Base-by-base conservation (phyloP, 2,329 filamentous ascomycete species). In the Cylindrodendrum hubeiense region DNA sequence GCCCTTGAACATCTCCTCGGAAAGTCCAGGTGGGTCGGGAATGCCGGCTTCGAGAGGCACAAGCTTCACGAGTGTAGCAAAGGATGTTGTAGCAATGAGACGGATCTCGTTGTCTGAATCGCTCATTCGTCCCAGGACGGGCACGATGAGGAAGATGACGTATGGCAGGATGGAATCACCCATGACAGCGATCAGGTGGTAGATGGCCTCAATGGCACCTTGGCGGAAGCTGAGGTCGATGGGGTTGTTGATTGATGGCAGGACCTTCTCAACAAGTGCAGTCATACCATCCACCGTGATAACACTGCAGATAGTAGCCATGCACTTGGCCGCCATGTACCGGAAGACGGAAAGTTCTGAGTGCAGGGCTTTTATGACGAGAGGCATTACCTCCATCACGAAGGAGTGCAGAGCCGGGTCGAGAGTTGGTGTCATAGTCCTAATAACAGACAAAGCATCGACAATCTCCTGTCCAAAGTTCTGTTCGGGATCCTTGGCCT, bases 101-200 rank as follows among this genome's bases (percentile, higher is more conserved):
- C 96, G 91, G 58, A 99, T 93, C 76, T 98, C 96, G 69, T 97
- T 95, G 77, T 99, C 95, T 0, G 95, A 97, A 78, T 99, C 96
- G 77, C 96, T 98, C 96, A 99, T 99, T 47, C 96, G 91, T 58
- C 96, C 96, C 54, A 99, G 87, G 4, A 99, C 96, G 15, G 96
- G 96, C 13, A 98, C 97, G 64, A 99, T 97, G 70, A 99, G 89
- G 89, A 99, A 99, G 74, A 99, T 98, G 68, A 99, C 96, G 75
- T 99, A 99, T 3, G 97, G 96, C 30, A 99, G 82, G 62, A 99
- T 99, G 39, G 89, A 88, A 77, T 98, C 96, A 67, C 97, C 96
- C 96, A 99, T 99, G 55, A 98, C 95, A 65, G 97, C 93, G 69
- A 99, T 99, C 64, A 99, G 84, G 79, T 99, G 96, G 77, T 99